A percentile compares a stretch with the other conserved stretches of the same genome.
Evolutionary conservation across 768 basidiomycete genomes (phyloP).

Genomic region (Chalciporus chontae): DNA sequence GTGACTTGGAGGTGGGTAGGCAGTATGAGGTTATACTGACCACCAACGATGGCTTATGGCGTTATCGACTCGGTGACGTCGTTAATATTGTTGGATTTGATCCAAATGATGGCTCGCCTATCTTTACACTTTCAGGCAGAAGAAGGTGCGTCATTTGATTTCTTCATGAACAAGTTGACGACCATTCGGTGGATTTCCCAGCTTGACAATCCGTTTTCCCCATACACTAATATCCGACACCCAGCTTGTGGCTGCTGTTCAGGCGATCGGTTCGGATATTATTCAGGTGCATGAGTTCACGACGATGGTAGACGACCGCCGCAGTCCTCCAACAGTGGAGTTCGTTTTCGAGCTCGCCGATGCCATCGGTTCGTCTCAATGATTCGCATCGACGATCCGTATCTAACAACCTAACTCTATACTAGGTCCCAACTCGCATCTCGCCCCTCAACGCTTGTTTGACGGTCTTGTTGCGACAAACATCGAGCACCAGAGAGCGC

Average conservation of each 20-base stretch:
- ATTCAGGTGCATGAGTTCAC: background rate
- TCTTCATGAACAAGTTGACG: conserved; percentile 13
- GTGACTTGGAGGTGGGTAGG: conserved; percentile 12
- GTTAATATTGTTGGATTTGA: conserved; percentile 22
- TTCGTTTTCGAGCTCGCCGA: conserved; percentile 7
- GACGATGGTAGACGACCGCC: background rate
- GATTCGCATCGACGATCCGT: too few species aligned
- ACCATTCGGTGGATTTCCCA: background rate
- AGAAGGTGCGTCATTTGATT: background rate
- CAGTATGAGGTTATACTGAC: conserved; percentile 22
- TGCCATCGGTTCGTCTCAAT: background rate
- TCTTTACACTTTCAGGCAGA: background rate
- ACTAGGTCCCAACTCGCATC: too few species aligned
- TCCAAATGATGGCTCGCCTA: conserved; percentile 17
- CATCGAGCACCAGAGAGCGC: conserved; percentile 8
- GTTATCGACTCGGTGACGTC: conserved; percentile 21
- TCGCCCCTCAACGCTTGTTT: background rate
- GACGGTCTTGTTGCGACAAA: background rate
- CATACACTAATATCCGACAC: background rate
- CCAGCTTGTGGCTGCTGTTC: background rate
- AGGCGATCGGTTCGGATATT: background rate
- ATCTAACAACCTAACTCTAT: too few species aligned
- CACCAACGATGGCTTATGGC: conserved; percentile 25
- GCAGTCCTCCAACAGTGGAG: background rate
- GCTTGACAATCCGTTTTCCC: background rate